Base-by-base conservation (phyloP, 1,284 basidiomycete species). In the Cystobasidium sp. region DNA sequence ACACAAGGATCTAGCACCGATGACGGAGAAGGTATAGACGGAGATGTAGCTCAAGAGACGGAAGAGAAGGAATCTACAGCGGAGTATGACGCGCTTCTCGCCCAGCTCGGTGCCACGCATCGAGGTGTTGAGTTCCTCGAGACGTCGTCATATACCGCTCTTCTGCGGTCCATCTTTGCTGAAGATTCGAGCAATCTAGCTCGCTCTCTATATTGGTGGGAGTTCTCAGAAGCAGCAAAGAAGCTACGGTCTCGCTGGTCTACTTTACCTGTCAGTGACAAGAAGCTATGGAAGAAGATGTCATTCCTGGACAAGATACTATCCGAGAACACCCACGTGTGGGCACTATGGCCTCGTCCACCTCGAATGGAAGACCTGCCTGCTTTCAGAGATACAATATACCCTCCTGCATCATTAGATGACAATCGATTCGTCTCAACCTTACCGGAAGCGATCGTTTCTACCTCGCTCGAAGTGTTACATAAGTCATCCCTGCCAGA, bases 181-280 rank as follows among this genome's bases (percentile, higher is more conserved):
- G 69, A 71, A 55, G 69, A 71, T 12, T 62, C 69, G n/a, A 52
- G 39, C 39, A 39, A 71, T 64, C 51, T 71, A 51, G 43, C 69
- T 20, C 8, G 22, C 20, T 71, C 69, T 18, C 51, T 71, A 10
- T 55, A 53, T 37, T 71, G 69, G 69, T 71, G 69, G 69, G 61
- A 62, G 22, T 63, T 64, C 22, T 71, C 69, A 9, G 44, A 41
- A 22, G 41, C 44, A 31, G 69, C 69, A 10, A 46, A 51, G 46
- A 7, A n/a, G 16, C 41, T 63, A 51, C 43, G 61, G 16, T 12
- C 22, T 37, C 39, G 20, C 6, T 68, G 44, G 51, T 44, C 58
- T 24, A 39, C 20, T 39, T 31, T 68, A 20, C 52, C 14, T 10
- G 24, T 55, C 8, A 68, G 61, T 9, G 47, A 62, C 20, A 43